Conservation (phyloP, 208 protist species). For the Tritrichomonas foetus region DNA sequence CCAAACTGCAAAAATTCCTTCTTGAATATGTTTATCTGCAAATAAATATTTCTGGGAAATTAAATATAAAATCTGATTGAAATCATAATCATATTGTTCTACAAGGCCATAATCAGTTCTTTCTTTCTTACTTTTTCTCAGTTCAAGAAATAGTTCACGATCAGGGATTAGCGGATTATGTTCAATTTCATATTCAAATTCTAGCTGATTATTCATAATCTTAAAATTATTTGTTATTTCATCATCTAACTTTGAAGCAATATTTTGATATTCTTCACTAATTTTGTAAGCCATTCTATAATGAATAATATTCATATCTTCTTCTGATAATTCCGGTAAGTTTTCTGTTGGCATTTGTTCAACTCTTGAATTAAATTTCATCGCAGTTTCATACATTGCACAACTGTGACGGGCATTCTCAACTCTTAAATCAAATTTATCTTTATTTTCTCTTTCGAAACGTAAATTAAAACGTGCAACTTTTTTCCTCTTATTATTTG, state of each 20-base stretch:
- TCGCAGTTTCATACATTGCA: not conserved
- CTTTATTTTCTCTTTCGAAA: not conserved
- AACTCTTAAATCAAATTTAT: conserved; percentile 1
- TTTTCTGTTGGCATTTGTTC: not conserved
- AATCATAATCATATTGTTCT: not conserved
- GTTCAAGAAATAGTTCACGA: not conserved
- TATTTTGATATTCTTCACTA: not conserved
- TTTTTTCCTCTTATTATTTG: not conserved
- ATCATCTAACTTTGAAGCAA: not conserved
- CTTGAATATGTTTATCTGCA: not conserved
- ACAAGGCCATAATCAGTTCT: not conserved
- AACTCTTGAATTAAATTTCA: not conserved
- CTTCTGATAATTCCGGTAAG: not conserved
- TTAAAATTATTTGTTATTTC: conserved; percentile 5
- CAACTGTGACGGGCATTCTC: not conserved
- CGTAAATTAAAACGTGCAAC: conserved; percentile 26
- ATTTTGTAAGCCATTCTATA: not conserved
- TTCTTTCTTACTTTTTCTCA: not conserved
- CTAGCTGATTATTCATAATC: not conserved
- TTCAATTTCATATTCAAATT: not conserved
- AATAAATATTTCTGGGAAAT: not conserved
- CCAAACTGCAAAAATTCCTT: not conserved
- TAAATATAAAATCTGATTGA: not conserved
- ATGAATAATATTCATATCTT: not conserved
- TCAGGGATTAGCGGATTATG: not conserved